Percentiles rank a stretch among this genome's conserved stretches.
Evolutionary conservation across 2,329 filamentous ascomycete genomes (phyloP).

Genomic region (Hypoxylon sp.): DNA sequence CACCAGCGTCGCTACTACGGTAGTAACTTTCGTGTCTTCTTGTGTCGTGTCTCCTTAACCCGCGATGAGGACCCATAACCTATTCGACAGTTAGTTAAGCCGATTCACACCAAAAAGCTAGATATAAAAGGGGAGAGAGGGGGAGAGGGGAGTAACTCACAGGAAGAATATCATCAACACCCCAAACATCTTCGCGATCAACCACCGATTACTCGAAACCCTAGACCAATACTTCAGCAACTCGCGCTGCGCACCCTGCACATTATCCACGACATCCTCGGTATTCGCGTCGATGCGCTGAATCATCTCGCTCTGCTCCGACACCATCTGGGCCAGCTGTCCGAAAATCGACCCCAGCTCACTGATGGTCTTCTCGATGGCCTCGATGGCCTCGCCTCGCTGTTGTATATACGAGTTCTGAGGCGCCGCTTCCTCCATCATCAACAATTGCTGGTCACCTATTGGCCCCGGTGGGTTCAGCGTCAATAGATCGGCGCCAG

Average conservation of each 20-base stretch:
- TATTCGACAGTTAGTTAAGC: conserved; percentile 46
- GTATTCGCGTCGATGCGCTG: conserved; percentile 97
- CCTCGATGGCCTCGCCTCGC: conserved; percentile 94
- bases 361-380: conserved; percentile 94
- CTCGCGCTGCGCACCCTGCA: conserved; percentile 95
- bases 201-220: conserved; percentile 94
- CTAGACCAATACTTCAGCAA: conserved; percentile 97
- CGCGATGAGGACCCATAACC: conserved; percentile 77
- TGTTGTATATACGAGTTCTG: conserved; percentile 93
- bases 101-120: not conserved
- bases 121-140: not conserved
- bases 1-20: conserved; percentile 37
- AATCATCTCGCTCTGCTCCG: conserved; percentile 95
- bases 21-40: conserved; percentile 27
- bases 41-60: conserved; percentile 56
- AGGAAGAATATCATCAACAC: conserved; percentile 96
- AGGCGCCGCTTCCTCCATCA: conserved; percentile 93
- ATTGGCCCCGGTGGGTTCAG: conserved; percentile 75
- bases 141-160: conserved; percentile 56
- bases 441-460: conserved; percentile 87
- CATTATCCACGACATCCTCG: conserved; percentile 97
- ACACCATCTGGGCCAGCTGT: conserved; percentile 95
- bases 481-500: conserved; percentile 81
- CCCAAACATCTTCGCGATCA: conserved; percentile 88
- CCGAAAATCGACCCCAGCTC: conserved; percentile 95